phyloP scores from a whole-genome alignment of 331 rosid genomes.

The Dryas integrifolia region DNA sequence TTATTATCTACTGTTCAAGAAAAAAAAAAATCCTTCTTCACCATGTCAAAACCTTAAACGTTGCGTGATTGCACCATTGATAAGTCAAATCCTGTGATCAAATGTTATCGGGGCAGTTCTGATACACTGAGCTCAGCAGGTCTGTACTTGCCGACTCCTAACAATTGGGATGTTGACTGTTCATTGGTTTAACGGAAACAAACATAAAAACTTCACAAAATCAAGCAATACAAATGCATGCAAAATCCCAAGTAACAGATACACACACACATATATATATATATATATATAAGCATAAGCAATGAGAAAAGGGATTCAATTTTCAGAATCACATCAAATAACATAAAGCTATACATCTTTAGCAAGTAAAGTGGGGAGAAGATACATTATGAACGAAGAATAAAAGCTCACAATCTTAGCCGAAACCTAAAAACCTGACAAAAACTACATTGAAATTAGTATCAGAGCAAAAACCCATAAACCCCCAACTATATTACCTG shows the following conservation, averaged over 20 bases:
- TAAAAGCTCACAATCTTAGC: constrained; percentile 20
- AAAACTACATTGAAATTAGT: constrained; percentile 1
- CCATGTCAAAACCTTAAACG: too few relatives aligned
- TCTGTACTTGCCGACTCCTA: background rate
- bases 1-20: too few relatives aligned
- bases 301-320: background rate
- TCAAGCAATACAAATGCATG: background rate
- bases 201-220: background rate
- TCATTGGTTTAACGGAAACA: background rate
- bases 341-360: background rate
- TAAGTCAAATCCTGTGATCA: too few relatives aligned
- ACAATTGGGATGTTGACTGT: background rate
- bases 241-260: background rate
- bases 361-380: constrained; percentile 10
- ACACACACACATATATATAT: background rate
- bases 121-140: too few relatives aligned
- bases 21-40: too few relatives aligned
- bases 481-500: constrained; percentile 8
- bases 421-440: constrained; percentile 6
- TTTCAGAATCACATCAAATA: constrained; percentile 4
- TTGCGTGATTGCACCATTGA: too few relatives aligned
- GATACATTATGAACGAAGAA: constrained; percentile 26
- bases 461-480: constrained; percentile 4
- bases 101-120: too few relatives aligned
- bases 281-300: too few relatives aligned